Percentiles rank a stretch among this genome's conserved stretches.
These are phyloP conservation scores for Psophocarpus tetragonolobus DNA, from an alignment of 306 rosid genomes.

Conservation along the genomic window DNA sequence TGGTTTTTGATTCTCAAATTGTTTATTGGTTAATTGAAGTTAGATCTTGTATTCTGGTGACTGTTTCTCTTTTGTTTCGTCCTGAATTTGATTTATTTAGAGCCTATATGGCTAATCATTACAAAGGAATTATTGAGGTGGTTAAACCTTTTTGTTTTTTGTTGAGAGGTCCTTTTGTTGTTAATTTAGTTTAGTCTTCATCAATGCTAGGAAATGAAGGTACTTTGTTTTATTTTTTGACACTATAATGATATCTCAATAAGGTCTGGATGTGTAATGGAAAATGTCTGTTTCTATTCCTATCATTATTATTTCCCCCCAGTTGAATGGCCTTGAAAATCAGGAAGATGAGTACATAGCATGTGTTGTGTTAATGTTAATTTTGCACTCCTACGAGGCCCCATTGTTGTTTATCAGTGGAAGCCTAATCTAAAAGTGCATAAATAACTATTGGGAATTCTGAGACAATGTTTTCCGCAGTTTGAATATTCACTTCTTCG, in stretches of 20 bases:
- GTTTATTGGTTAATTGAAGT: neutral
- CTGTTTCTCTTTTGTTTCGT: neutral
- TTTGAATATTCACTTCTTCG: neutral
- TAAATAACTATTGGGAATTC: neutral
- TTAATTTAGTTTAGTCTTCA: neutral
- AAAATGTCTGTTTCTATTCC: no score
- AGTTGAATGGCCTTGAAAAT: neutral
- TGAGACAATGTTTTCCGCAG: neutral
- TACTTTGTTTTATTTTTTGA: neutral
- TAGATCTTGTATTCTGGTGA: neutral
- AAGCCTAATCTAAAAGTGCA: slow-evolving; percentile 9
- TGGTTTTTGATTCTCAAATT: neutral
- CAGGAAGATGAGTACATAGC: neutral
- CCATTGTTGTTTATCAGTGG: slow-evolving; percentile 6
- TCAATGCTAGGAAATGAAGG: neutral
- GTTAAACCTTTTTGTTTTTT: neutral
- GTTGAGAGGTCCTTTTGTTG: no score
- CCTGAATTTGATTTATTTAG: neutral
- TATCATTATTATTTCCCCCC: no score
- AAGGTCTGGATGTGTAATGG: no score
- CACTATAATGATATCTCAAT: no score
- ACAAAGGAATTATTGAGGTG: neutral
- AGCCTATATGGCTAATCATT: neutral
- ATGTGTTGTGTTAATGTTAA: neutral
- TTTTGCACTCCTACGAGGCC: slow-evolving; percentile 15